Evolutionary conservation across 805 yeast species (phyloP), one percentile per base, ranked within the genome.

Genomic region (Saccharomyces eubayanus): DNA sequence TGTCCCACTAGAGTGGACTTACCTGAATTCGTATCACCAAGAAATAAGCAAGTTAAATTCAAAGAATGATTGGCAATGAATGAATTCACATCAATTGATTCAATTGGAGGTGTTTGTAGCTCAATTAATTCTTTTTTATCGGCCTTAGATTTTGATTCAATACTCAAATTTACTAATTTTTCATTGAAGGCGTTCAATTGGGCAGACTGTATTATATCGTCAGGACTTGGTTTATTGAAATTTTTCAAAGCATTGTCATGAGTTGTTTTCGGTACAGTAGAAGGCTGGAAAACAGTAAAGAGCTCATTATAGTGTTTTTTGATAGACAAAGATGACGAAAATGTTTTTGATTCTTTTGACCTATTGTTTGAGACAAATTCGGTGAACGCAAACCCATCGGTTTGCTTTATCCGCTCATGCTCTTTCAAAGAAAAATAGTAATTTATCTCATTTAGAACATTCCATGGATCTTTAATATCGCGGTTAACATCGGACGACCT

Each of bases 201-300:
- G 0, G 89, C 89, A 45, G 72, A 68, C 50, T 79, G 63, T 2
- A 86, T 76, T 49, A 75, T 68, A 63, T 89, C 96, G 71, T 91
- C 97, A 5, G 97, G 97, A 60, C 96, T 86, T 14, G 90, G 90
- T 57, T 76, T 74, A 11, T 70, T 66, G 59, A 89, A 89, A 59
- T 82, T 85, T 47, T 74, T 62, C 49, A 76, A 73, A 2, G 79
- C 69, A 49, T 57, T 52, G 51, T 61, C 59, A 24, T 48, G 46
- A 77, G 77, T 76, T 77, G 82, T 73, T 41, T 47, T 45, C 16
- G 59, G 59, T 12, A 20, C 45, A 20, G 50, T 50, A 64, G 63
- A 60, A n/a, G 73, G 73, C 50, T 57, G 66, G 56, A 59, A 70
- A 11, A 71, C 63, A 12, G 71, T 53, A 51, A 61, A 67, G 14